Evolutionary conservation across 305 asterid species (phyloP), one percentile per base, ranked within the genome.

Genomic region (Ajuga reptans): DNA sequence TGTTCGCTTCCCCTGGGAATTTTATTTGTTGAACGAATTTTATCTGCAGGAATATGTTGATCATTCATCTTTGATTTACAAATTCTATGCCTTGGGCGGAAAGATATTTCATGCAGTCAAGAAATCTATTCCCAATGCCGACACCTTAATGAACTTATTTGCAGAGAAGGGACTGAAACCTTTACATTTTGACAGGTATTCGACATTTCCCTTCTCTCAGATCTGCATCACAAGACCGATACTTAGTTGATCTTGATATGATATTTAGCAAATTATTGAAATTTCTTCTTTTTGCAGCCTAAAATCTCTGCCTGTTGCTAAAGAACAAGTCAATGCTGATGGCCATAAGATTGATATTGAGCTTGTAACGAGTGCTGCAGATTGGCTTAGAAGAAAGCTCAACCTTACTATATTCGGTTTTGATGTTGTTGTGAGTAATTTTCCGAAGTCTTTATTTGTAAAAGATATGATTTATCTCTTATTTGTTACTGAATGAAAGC

Each of bases 331-430:
- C 55, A 65, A 17, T 64, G 77, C 62, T 46, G 77, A 52, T 71
- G 65, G 66, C 73, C 87, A 83, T 66, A 82, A 16, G 66, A 80
- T 91, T 60, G 95, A 93, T 83, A 71, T 89, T 15, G 87, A 77
- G 77, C 96, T 93, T 53, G 91, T 93, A 52, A 87, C 80, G 8
- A 75, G 62, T 75, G 96, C 97, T 31, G 93, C 96, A 61, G 74
- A 83, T 68, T 89, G 90, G 89, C 92, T 91, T 56, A 82, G 95
- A 79, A 77, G 75, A 76, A 75, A 59, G 33, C 96, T 93, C 49
- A 81, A 85, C 77, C 97, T 93, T 71, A 91, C 96, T 47, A 78
- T 93, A 69, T 84, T 93, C 46, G 99, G 99, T 68, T 93, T 93
- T 75, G 99, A 91, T 74, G 92, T 90, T 43, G 95, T 90, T 64